Evolutionary conservation across 2,329 filamentous ascomycete genomes (phyloP), one percentile per base, ranked within the genome.

Genomic region (Akanthomyces muscarius): DNA sequence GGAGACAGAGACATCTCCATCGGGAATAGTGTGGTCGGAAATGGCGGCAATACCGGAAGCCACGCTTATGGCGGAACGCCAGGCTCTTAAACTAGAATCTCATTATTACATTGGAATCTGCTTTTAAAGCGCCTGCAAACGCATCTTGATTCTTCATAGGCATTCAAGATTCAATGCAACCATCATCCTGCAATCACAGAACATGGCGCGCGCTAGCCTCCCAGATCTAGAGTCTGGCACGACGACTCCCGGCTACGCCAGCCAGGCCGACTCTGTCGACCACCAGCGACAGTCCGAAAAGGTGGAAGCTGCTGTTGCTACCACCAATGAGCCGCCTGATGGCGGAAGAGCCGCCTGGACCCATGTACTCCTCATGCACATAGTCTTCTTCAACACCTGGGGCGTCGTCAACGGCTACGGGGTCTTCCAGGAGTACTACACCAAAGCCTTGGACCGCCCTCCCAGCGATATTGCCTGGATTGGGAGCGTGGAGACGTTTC

Each of bases 331-430:
- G 1, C 64, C 64, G 8, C 66, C 66, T 1, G 65, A 68, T 33
- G 66, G 66, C 36, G 66, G 66, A 50, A 58, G 52, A 45, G 25
- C 5, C 5, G 66, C 65, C 57, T 77, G 73, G 75, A 65, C 68
- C 1, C 74, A 76, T 54, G 73, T 71, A 0, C 51, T 70, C 0
- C 69, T 75, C 64, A 70, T 69, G 21, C 77, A 77, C 65, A 71
- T 78, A 4, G 73, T 77, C 36, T 75, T 79, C 64, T 78, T 78
- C 67, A 75, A 77, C 41, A 77, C 77, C 5, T 79, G 78, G 77
- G 79, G 79, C n/a, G 76, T 80, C 48, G 72, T 79, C 33, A 80
- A 80, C 63, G 76, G 73, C 16, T 79, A 77, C 63, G 79, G 79
- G 3, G 73, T 76, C 8, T 81, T 80, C 61, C 78, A 81, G 62